phyloP scores from a whole-genome alignment of 140 eudicot genomes.

The Cichorium intybus region DNA sequence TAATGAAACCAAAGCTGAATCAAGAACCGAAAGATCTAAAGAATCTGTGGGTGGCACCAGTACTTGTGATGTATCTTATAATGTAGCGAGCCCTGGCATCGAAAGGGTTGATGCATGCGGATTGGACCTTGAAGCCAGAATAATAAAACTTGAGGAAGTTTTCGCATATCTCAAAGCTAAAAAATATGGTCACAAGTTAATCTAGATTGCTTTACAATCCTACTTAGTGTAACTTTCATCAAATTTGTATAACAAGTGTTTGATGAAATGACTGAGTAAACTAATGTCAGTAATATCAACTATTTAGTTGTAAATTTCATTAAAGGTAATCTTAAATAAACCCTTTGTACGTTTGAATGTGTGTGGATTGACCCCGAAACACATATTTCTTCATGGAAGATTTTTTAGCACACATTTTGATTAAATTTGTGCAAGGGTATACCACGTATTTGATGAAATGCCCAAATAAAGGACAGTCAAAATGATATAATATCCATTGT shows the following conservation, averaged over 20 bases:
- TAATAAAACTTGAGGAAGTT: constrained; percentile 20
- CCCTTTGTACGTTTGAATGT: too few species aligned
- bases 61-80: neutral
- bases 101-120: neutral
- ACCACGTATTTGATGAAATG: neutral
- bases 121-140: constrained; percentile 31
- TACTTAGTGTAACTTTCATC: neutral
- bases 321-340: too few species aligned
- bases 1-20: constrained; percentile 7
- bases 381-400: too few species aligned
- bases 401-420: too few species aligned
- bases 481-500: neutral
- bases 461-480: neutral
- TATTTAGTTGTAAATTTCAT: too few species aligned
- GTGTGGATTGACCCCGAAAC: too few species aligned
- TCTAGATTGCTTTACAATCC: neutral
- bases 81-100: neutral
- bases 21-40: neutral
- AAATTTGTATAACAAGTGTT: neutral
- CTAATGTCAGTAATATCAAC: too few species aligned
- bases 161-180: constrained; percentile 13
- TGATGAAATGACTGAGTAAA: neutral
- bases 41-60: neutral
- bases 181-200: neutral
- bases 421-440: too few species aligned